phyloP scores from a whole-genome alignment of 73 alveolate genomes.

The Paramecium octaurelia region DNA sequence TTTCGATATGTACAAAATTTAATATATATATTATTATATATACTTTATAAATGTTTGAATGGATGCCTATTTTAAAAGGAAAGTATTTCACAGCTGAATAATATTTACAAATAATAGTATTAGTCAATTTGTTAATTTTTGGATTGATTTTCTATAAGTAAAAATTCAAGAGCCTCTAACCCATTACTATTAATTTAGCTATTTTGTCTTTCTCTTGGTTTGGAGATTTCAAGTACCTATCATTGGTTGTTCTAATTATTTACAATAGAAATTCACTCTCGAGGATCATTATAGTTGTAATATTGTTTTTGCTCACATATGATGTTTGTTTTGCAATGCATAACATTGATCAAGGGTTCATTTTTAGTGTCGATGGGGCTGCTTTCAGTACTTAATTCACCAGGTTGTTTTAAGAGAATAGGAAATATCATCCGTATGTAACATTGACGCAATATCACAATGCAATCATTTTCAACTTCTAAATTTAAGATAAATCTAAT shows the following conservation, averaged over 20 bases:
- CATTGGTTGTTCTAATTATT: not conserved
- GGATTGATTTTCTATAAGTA: not conserved
- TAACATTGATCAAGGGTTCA: not conserved
- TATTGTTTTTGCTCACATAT: not conserved
- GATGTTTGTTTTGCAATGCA: conserved; percentile 46
- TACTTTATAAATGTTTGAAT: conserved; percentile 12
- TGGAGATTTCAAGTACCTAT: not conserved
- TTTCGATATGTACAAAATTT: not conserved
- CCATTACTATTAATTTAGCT: not conserved
- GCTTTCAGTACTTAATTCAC: not conserved
- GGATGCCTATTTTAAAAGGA: conserved; percentile 47
- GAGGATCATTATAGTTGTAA: not conserved
- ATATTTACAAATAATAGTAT: not conserved
- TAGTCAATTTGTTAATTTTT: not conserved
- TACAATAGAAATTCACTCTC: not conserved
- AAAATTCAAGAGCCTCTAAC: not conserved
- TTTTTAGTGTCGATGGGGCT: not conserved
- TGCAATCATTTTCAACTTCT: not conserved
- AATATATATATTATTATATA: not conserved
- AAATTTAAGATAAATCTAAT: not conserved
- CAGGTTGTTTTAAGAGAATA: not conserved
- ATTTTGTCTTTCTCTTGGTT: not conserved
- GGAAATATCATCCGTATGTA: not conserved
- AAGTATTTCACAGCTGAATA: conserved; percentile 45
- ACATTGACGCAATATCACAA: not conserved